phyloP scores from a whole-genome alignment of 805 yeast genomes.

The Kluyveromyces starmeri region DNA sequence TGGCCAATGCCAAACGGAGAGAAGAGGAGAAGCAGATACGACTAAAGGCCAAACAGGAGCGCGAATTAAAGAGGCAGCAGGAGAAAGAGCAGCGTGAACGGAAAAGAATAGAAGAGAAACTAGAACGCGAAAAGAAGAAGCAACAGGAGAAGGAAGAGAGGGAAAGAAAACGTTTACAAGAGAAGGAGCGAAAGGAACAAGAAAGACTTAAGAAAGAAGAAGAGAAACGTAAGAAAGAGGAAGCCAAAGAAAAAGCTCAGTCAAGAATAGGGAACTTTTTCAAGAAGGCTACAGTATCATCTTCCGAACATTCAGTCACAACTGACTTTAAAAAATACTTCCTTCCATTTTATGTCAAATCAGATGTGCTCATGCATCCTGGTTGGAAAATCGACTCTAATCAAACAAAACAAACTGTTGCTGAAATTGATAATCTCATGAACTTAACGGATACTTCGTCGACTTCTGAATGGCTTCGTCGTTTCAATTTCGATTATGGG shows the following conservation, averaged over 20 bases:
- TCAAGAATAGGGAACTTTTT: constrained; percentile 31
- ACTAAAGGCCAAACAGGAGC: constrained; percentile 15
- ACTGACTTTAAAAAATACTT: constrained; percentile 30
- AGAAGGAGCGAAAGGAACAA: constrained; percentile 16
- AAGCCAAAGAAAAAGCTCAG: constrained; percentile 31
- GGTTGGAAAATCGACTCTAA: constrained; percentile 6
- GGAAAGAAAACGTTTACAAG: constrained; percentile 19
- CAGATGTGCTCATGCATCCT: constrained; percentile 23
- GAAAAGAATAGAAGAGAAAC: constrained; percentile 12
- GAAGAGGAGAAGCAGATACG: constrained; percentile 9
- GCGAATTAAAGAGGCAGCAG: constrained; percentile 17
- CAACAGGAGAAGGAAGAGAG: constrained; percentile 14
- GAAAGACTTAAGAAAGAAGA: constrained; percentile 16
- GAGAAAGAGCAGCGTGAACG: constrained; percentile 15
- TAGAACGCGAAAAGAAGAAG: constrained; percentile 9
- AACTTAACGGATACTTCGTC: neutral
- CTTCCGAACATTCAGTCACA: constrained; percentile 14
- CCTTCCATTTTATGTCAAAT: constrained; percentile 32
- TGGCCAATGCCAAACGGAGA: constrained; percentile 30
- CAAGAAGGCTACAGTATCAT: constrained; percentile 24
- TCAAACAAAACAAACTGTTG: constrained; percentile 15
- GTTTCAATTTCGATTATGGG: constrained; percentile 10
- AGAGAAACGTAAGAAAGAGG: constrained; percentile 24
- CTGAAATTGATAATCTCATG: constrained; percentile 6
- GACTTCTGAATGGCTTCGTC: constrained; percentile 17